Percentiles rank a stretch among this genome's conserved stretches.
These are phyloP conservation scores for Theobroma grandiflorum DNA, from an alignment of 441 rosid species.

Conservation along the genomic window DNA sequence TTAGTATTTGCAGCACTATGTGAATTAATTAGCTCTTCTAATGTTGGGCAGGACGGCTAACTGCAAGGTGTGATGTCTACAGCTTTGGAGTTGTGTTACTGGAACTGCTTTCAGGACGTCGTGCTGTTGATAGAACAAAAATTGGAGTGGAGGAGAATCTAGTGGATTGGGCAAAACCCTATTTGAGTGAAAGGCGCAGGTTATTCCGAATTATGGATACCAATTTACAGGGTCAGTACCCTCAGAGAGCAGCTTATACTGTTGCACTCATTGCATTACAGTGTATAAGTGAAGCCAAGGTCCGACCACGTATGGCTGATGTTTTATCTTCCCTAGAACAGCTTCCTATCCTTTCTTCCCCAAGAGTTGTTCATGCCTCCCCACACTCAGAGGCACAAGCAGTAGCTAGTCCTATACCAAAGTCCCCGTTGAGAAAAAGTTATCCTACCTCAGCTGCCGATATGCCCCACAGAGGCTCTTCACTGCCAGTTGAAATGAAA, in stretches of 20 bases:
- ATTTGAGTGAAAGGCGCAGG: conserved; percentile 59
- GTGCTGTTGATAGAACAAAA: conserved; percentile 55
- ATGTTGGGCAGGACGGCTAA: conserved; percentile 61
- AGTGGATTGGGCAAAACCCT: conserved; percentile 71
- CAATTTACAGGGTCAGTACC: conserved; percentile 64
- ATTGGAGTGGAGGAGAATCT: conserved; percentile 60
- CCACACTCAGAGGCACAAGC: conserved; percentile 9
- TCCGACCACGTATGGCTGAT: conserved; percentile 66
- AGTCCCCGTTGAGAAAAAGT: conserved; percentile 24
- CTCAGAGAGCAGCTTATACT: conserved; percentile 61
- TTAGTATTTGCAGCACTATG: background rate
- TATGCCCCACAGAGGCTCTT: conserved; percentile 20
- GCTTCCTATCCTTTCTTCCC: conserved; percentile 44
- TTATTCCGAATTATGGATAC: conserved; percentile 71
- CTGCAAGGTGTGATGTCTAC: conserved; percentile 72
- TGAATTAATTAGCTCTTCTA: conserved; percentile 9
- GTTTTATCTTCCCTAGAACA: conserved; percentile 56
- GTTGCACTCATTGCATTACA: conserved; percentile 59
- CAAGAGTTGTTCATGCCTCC: conserved; percentile 34
- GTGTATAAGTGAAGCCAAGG: conserved; percentile 64
- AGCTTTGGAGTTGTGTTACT: conserved; percentile 81
- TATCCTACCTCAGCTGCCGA: conserved; percentile 19
- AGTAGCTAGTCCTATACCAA: background rate
- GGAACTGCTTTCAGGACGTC: conserved; percentile 69
- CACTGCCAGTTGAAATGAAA: conserved; percentile 20